phyloP scores from a whole-genome alignment of 805 yeast genomes.

The Starmerella kuoi region DNA sequence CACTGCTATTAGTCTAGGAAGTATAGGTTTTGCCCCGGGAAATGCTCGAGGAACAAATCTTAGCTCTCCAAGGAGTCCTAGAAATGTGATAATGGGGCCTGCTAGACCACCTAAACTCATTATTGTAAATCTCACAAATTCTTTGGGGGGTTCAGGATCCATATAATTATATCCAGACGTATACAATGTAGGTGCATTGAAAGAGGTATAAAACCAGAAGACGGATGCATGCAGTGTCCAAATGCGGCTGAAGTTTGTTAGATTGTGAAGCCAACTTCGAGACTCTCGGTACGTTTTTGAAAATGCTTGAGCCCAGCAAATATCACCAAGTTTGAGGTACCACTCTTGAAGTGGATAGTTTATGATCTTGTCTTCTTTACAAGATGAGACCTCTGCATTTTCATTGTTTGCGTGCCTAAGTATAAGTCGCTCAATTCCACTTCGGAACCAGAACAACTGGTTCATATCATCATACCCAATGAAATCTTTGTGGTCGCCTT shows the following conservation, averaged over 20 bases:
- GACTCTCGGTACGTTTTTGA: conserved; percentile 63
- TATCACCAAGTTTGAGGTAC: conserved; percentile 40
- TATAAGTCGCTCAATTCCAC: conserved; percentile 50
- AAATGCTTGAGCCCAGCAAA: conserved; percentile 57
- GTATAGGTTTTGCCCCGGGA: conserved; percentile 57
- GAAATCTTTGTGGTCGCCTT: conserved; percentile 52
- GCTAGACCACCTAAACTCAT: conserved; percentile 59
- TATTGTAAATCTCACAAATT: conserved; percentile 42
- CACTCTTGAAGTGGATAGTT: conserved; percentile 40
- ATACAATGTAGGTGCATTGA: conserved; percentile 57
- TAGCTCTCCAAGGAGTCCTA: conserved; percentile 47
- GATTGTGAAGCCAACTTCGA: conserved; percentile 64
- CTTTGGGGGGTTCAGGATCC: conserved; percentile 37
- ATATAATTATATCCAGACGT: conserved; percentile 44
- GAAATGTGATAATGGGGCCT: conserved; percentile 43
- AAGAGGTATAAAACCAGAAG: conserved; percentile 66
- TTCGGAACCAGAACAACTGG: conserved; percentile 73
- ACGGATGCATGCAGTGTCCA: conserved; percentile 66
- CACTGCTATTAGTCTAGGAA: conserved; percentile 35
- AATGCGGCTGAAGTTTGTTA: conserved; percentile 62
- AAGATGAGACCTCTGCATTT: conserved; percentile 31
- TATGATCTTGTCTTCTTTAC: background rate
- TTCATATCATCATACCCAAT: conserved; percentile 87
- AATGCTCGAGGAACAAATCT: conserved; percentile 57
- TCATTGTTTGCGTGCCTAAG: conserved; percentile 39